A percentile compares a stretch with the other conserved stretches of the same genome.
These are phyloP conservation scores for Colletotrichum horii DNA, from an alignment of 2,329 filamentous ascomycete genomes.

Conservation along the genomic window DNA sequence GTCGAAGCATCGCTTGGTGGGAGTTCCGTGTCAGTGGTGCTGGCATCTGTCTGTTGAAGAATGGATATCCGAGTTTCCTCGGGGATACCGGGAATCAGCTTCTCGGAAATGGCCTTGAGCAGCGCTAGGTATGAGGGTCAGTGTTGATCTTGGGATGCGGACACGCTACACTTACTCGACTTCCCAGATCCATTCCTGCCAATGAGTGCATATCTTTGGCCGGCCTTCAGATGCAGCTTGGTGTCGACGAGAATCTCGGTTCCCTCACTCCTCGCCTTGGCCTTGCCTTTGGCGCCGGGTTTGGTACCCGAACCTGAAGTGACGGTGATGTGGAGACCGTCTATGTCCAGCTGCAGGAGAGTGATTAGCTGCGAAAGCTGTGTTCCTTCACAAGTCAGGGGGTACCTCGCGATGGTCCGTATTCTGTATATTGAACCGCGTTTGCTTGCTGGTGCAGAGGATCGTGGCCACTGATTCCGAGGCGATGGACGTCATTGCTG, in stretches of 20 bases:
- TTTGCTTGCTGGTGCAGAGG: slow-evolving; percentile 70
- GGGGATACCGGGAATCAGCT: slow-evolving; percentile 78
- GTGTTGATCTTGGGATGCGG: neutral
- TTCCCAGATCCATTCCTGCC: slow-evolving; percentile 86
- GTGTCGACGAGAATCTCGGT: slow-evolving; percentile 75
- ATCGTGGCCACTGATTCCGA: slow-evolving; percentile 58
- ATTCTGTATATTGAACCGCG: slow-evolving; percentile 65
- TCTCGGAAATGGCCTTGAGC: slow-evolving; percentile 76
- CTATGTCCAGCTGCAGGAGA: slow-evolving; percentile 62
- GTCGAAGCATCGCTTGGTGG: neutral
- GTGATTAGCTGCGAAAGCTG: slow-evolving; percentile 29
- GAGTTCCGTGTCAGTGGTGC: slow-evolving; percentile 31
- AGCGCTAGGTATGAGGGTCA: slow-evolving; percentile 53
- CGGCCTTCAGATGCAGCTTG: slow-evolving; percentile 73
- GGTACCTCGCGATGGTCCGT: slow-evolving; percentile 61
- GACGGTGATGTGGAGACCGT: slow-evolving; percentile 75
- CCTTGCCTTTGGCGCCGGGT: slow-evolving; percentile 56
- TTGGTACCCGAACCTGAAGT: slow-evolving; percentile 49
- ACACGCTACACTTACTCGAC: slow-evolving; percentile 61
- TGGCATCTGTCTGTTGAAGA: slow-evolving; percentile 68
- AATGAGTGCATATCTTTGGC: slow-evolving; percentile 77
- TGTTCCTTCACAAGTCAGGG: neutral
- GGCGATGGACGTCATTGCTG: slow-evolving; percentile 51
- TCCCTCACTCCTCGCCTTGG: slow-evolving; percentile 47
- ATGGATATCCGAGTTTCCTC: slow-evolving; percentile 69